Evolutionary conservation across 345 rosid species (phyloP).

Genomic region (Aethionema arabicum): DNA sequence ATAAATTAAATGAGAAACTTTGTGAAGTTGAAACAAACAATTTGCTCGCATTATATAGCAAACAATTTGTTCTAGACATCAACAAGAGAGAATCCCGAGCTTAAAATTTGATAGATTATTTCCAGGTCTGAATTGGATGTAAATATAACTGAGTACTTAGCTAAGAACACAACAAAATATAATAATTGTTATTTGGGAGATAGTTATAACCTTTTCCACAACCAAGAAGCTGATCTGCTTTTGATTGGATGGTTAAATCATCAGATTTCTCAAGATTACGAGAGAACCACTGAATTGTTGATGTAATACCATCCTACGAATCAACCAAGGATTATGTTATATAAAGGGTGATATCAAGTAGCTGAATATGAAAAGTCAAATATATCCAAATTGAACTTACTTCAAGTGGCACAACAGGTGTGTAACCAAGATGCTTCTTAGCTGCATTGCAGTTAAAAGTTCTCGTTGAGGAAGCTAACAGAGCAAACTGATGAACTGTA

Average conservation of each 20-base stretch:
- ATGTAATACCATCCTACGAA: slow-evolving; percentile 69
- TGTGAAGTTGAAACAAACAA: not conserved
- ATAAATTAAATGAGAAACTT: slow-evolving; percentile 18
- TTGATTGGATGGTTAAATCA: slow-evolving; percentile 48
- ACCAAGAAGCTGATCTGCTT: slow-evolving; percentile 76
- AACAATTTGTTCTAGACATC: slow-evolving; percentile 21
- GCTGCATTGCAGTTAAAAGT: slow-evolving; percentile 86
- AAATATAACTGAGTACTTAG: slow-evolving; percentile 4
- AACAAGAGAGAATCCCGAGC: slow-evolving; percentile 14
- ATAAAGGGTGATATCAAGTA: slow-evolving; percentile 16
- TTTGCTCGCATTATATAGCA: too few species aligned
- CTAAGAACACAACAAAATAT: slow-evolving; percentile 4
- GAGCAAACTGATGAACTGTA: slow-evolving; percentile 51
- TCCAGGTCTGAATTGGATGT: slow-evolving; percentile 3
- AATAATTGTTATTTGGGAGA: slow-evolving; percentile 4
- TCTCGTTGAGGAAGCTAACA: slow-evolving; percentile 65
- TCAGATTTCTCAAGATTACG: slow-evolving; percentile 47
- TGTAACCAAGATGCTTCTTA: slow-evolving; percentile 64
- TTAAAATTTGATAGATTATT: slow-evolving; percentile 3
- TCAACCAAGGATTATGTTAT: slow-evolving; percentile 14
- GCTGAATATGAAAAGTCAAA: slow-evolving; percentile 4
- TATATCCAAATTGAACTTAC: slow-evolving; percentile 43
- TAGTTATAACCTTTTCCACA: slow-evolving; percentile 71
- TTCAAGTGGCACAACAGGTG: slow-evolving; percentile 61
- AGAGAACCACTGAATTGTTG: slow-evolving; percentile 65